A percentile compares a stretch with the other conserved stretches of the same genome.
Conservation (phyloP, 2,329 filamentous ascomycete genomes). For the Verruconis gallopava region DNA sequence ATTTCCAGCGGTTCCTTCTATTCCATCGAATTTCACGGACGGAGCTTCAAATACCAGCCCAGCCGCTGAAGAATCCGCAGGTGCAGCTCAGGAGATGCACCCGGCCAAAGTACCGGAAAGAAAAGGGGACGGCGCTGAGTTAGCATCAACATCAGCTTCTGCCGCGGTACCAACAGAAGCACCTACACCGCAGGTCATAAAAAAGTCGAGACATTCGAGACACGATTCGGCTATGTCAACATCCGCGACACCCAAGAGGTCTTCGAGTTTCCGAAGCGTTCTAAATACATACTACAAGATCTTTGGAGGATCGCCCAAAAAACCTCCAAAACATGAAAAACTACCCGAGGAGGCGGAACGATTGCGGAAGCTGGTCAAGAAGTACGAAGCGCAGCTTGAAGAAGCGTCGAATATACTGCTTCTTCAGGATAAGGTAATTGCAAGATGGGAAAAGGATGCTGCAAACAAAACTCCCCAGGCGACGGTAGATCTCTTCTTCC, state of each 20-base stretch:
- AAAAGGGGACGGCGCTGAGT: too few species aligned
- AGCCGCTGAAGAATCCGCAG: not conserved
- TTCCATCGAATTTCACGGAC: too few species aligned
- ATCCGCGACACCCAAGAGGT: conserved; percentile 1
- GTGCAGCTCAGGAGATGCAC: not conserved
- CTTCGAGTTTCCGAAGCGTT: conserved; percentile 5
- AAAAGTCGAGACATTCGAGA: conserved; percentile 2
- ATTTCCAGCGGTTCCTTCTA: too few species aligned
- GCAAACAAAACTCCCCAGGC: too few species aligned
- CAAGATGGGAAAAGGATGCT: conserved; percentile 9
- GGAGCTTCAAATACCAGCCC: not conserved
- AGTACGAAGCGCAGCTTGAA: conserved; percentile 9
- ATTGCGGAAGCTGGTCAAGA: conserved; percentile 3
- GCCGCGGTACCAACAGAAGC: too few species aligned
- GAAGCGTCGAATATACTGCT: conserved; percentile 9
- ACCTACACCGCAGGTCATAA: not conserved
- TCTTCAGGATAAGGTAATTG: conserved; percentile 9
- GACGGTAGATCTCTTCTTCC: too few species aligned
- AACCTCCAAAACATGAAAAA: not conserved
- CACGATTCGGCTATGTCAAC: not conserved
- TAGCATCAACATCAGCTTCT: too few species aligned
- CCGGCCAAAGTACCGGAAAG: not conserved
- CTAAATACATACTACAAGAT: conserved; percentile 9
- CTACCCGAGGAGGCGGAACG: conserved; percentile 3
- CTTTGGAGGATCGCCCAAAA: conserved; percentile 7